Evolutionary conservation across 305 asterid species (phyloP).

Genomic region (Rubia occidens): DNA sequence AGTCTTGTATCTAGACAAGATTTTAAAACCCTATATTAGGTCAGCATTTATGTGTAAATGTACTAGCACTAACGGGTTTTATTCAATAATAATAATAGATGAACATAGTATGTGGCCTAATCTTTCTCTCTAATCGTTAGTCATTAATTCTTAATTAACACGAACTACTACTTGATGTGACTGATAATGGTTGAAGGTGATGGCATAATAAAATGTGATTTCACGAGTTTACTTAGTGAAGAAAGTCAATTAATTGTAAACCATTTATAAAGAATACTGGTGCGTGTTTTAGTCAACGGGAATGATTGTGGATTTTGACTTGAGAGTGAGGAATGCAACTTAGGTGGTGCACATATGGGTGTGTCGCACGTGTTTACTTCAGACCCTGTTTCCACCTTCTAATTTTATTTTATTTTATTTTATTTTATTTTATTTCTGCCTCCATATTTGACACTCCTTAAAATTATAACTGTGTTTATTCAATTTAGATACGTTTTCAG

Average conservation of each 20-base stretch:
- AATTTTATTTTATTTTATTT: no score
- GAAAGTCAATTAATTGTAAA: slow-evolving; percentile 17
- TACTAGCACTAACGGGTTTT: not conserved
- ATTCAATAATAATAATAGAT: not conserved
- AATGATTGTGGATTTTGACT: slow-evolving; percentile 33
- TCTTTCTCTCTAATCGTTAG: not conserved
- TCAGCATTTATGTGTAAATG: not conserved
- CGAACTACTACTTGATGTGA: slow-evolving; percentile 7
- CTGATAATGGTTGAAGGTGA: not conserved
- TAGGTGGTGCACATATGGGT: slow-evolving; percentile 11
- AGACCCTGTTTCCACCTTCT: not conserved
- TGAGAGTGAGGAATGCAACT: slow-evolving; percentile 14
- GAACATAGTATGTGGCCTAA: not conserved
- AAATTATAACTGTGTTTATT: not conserved
- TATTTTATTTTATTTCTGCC: not conserved
- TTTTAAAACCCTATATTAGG: not conserved
- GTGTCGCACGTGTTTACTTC: not conserved
- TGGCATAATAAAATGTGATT: not conserved
- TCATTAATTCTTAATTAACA: not conserved
- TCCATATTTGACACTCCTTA: not conserved
- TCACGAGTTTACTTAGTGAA: not conserved
- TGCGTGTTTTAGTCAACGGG: slow-evolving; percentile 17
- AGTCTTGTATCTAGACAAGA: no score
- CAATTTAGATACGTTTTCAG: not conserved
- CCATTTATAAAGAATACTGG: not conserved